Base-by-base conservation (phyloP, 2,329 filamentous ascomycete genomes). In the Diaporthe humulicola region DNA sequence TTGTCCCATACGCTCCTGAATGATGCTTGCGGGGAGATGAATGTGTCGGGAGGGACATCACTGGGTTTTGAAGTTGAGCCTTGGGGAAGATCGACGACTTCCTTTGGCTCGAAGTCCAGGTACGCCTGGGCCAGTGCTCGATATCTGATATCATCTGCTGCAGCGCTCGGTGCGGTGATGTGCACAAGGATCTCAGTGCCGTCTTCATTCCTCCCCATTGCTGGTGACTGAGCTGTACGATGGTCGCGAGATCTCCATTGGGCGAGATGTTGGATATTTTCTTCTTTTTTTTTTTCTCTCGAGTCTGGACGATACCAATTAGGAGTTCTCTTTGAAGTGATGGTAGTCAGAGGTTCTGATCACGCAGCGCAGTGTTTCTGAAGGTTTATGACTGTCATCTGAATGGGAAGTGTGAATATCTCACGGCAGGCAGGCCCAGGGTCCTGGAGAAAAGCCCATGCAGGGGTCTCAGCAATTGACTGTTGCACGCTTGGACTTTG, bases 121-220 rank as follows among this genome's bases (percentile, higher is more conserved):
- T 91, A 91, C 3, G 88, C 86, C 30, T 83, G 78, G 6, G 88
- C 88, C 30, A 90, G 82, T n/a, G 83, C 80, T 45, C 89, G 83
- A 76, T 90, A 91, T 19, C 78, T 78, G 25, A 78, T 81, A 81
- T 91, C 89, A 77, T 90, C 87, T 15, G 79, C 77, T 30, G 84
- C 82, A 52, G 81, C 85, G 78, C 87, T 87, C 9, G 89, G 87
- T 40, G 89, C 90, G 15, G 87, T 81, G 73, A 90, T 85, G 79
- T 91, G 90, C 69, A 90, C 86, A 58, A 91, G 84, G 58, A 91
- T 88, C 81, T 91, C 89, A 70, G 86, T 36, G 25, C 19, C 14
- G 36, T 60, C 83, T 74, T 87, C 82, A n/a, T 70, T 75, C 25
- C 50, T 70, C 71, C 66, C 71, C 79, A 79, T 80, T 22, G 58